Conservation (phyloP, 805 yeast species). For the Kuraishia capsulata region DNA sequence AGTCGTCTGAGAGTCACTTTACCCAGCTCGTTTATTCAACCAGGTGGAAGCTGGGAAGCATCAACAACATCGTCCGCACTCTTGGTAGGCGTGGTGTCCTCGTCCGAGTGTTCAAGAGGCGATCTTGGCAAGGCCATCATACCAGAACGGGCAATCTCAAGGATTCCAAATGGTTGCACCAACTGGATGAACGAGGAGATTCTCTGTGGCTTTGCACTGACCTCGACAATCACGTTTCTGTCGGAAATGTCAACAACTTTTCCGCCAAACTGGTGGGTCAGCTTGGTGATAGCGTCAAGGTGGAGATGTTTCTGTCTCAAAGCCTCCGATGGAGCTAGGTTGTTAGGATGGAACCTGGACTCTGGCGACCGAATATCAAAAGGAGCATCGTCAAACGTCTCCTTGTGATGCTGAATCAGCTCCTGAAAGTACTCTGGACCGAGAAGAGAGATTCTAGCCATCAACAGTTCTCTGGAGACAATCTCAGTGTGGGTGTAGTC, state of each 20-base stretch:
- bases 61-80: constrained; percentile 72
- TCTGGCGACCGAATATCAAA: constrained; percentile 28
- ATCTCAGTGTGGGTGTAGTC: constrained; percentile 89
- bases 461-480: constrained; percentile 80
- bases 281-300: constrained; percentile 70
- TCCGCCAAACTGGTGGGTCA: constrained; percentile 87
- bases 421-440: constrained; percentile 99
- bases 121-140: constrained; percentile 99
- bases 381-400: constrained; percentile 29
- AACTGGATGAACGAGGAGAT: constrained; percentile 79
- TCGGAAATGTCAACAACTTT: constrained; percentile 86
- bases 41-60: constrained; percentile 89
- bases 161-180: constrained; percentile 90
- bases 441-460: constrained; percentile 85
- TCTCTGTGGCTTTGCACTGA: constrained; percentile 89
- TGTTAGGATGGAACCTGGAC: constrained; percentile 72
- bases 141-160: constrained; percentile 95
- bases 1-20: too few relatives aligned
- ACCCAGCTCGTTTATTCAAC: too few relatives aligned
- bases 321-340: constrained; percentile 84
- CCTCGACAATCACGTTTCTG: constrained; percentile 88
- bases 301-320: constrained; percentile 90
- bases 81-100: constrained; percentile 33
- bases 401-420: constrained; percentile 75
- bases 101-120: constrained; percentile 51